Base-by-base conservation (phyloP, 805 yeast species). In the Wickerhamomyces hampshirensis region DNA sequence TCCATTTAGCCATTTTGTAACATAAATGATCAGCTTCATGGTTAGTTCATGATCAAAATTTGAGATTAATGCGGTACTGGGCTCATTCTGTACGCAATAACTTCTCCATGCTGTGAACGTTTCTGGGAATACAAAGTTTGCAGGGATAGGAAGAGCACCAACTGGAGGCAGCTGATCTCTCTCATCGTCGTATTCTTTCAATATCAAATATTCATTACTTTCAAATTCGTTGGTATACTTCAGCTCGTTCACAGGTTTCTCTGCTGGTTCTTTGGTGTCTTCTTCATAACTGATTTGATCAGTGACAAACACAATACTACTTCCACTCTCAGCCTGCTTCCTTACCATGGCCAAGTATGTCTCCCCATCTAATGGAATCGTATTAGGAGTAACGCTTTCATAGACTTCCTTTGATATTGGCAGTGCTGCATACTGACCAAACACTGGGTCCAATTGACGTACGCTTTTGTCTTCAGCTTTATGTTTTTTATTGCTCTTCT, bases 281-380 rank as follows among this genome's bases (percentile, higher is more conserved):
- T 42, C 43, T 11, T 30, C 37, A 13, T 42, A 34, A 19, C 6
- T 15, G 6, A 26, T 16, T 10, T 12, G 21, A 17, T 30, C 24
- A 6, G 37, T 28, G 3, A 28, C 23, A 16, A 40, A 37, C 46
- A 38, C 36, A 16, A 41, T 31, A 2, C 32, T n/a, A 18, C 44
- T 34, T n/a, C 42, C 43, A 5, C 21, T 35, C 31, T 43, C 42
- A 4, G 39, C 38, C 16, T 41, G 35, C 15, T 34, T 37, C 35
- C 40, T 42, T 13, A 52, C 59, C 34, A 52, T 35, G 4, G 59
- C 57, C 17, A 54, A 27, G 35, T 54, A 54, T 1, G 46, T 47
- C 32, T 51, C 52, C 8, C 48, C 59, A 33, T 54, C 54, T 3
- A 28, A 24, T 2, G 59, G 54, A 5, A 46, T 28, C 0, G 51